These are phyloP conservation scores for Orbilia javanica DNA, from an alignment of 2,329 filamentous ascomycete genomes.

Conservation along the genomic window DNA sequence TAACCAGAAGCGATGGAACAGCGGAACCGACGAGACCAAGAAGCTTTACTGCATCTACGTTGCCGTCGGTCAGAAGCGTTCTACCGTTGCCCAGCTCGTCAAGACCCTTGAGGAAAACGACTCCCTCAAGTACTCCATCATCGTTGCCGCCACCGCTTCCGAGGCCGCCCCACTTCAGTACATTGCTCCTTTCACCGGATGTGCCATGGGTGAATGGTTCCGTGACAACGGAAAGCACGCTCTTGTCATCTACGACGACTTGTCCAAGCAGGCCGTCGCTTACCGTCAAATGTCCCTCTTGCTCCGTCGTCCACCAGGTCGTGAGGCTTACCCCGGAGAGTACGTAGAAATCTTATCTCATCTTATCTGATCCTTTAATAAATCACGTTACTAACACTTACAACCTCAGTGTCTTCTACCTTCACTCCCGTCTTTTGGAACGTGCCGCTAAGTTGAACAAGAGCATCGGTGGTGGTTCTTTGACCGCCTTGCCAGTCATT, in stretches of 20 bases:
- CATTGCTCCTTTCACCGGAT: slow-evolving; percentile 89
- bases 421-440: slow-evolving; percentile 98
- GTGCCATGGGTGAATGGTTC: slow-evolving; percentile 78
- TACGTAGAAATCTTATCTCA: slow-evolving; percentile 63
- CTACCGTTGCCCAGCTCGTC: slow-evolving; percentile 98
- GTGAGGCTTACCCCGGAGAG: slow-evolving; percentile 99
- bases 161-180: slow-evolving; percentile 97
- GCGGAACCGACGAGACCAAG: slow-evolving; percentile 85
- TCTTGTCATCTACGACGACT: slow-evolving; percentile 91
- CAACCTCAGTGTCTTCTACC: slow-evolving; percentile 83
- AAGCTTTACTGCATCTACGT: slow-evolving; percentile 99
- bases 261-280: slow-evolving; percentile 97
- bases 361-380: slow-evolving; percentile 18
- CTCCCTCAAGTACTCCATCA: slow-evolving; percentile 96
- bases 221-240: slow-evolving; percentile 88
- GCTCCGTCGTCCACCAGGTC: slow-evolving; percentile 95
- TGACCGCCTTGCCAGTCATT: slow-evolving; percentile 97
- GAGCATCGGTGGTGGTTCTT: slow-evolving; percentile 92
- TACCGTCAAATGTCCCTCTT: slow-evolving; percentile 99
- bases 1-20: slow-evolving; percentile 99
- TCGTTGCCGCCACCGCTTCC: slow-evolving; percentile 96
- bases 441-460: slow-evolving; percentile 99
- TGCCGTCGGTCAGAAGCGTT: slow-evolving; percentile 98
- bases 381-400: slow-evolving; percentile 56
- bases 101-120: slow-evolving; percentile 99